Conservation (phyloP, 192 early-diverging fungal species). For the Mortierella hygrophila region DNA sequence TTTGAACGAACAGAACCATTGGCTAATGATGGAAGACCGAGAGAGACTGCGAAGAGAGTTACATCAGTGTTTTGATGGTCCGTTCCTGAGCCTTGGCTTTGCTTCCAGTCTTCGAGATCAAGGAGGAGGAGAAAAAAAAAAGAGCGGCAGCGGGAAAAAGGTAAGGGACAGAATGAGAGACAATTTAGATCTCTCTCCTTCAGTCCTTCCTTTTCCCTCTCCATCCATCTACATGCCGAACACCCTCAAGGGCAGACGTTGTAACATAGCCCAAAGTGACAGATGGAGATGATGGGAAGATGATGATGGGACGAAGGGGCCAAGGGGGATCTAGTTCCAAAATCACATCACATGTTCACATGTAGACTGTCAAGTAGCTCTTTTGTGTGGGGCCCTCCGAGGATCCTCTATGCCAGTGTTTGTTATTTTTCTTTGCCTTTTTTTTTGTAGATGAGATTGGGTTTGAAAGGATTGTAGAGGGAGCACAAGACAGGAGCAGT, state of each 20-base stretch:
- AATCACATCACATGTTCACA: background rate
- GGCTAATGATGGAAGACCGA: no score
- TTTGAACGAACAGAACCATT: no score
- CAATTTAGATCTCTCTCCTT: background rate
- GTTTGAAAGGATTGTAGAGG: background rate
- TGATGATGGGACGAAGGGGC: background rate
- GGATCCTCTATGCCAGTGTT: background rate
- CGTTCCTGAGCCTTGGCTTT: no score
- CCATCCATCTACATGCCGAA: background rate
- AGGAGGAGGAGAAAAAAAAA: no score
- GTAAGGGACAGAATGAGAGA: background rate
- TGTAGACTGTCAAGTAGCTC: constrained; percentile 1
- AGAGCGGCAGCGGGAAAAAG: no score
- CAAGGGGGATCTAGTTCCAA: no score
- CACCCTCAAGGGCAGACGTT: background rate
- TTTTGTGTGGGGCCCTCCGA: background rate
- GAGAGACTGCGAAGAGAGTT: no score
- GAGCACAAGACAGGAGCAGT: background rate
- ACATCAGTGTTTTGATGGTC: no score
- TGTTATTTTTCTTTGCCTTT: background rate
- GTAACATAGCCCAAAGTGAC: background rate
- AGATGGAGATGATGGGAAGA: background rate
- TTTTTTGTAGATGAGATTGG: constrained; percentile 10
- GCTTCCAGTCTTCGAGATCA: no score
- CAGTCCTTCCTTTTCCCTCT: background rate